These are phyloP conservation scores for Lipomyces chichibuensis DNA, from an alignment of 805 yeast genomes.

Conservation along the genomic window DNA sequence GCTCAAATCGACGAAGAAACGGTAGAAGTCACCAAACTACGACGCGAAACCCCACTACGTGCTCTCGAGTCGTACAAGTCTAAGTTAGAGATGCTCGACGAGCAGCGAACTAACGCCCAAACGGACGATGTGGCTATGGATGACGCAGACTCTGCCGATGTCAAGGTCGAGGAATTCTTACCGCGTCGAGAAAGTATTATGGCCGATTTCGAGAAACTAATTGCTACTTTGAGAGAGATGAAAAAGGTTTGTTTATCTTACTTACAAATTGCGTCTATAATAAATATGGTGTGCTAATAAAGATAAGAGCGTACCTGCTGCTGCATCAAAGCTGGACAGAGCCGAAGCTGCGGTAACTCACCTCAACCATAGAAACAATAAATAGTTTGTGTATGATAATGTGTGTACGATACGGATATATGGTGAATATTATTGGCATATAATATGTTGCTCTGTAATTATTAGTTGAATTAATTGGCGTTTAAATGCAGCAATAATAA, in stretches of 20 bases:
- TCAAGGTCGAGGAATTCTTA: constrained; percentile 10
- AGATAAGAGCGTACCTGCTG: constrained; percentile 16
- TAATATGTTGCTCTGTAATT: background rate
- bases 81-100: constrained; percentile 39
- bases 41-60: constrained; percentile 48
- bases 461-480: background rate
- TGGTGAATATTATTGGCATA: background rate
- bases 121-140: constrained; percentile 6
- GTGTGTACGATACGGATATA: background rate
- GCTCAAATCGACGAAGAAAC: constrained; percentile 52
- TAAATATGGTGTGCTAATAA: background rate
- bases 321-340: constrained; percentile 23
- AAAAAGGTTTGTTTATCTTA: constrained; percentile 21
- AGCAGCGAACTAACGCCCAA: background rate
- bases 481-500: too few species aligned
- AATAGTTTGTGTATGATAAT: background rate
- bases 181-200: constrained; percentile 17
- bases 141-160: background rate
- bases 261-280: background rate
- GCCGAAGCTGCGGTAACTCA: constrained; percentile 28
- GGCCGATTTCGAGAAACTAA: constrained; percentile 17
- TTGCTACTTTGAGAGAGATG: constrained; percentile 24
- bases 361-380: constrained; percentile 3
- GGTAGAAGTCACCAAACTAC: constrained; percentile 56
- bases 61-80: constrained; percentile 45